Conservation (phyloP, 208 protist genomes). For the Trypanosomatidae sp. region DNA sequence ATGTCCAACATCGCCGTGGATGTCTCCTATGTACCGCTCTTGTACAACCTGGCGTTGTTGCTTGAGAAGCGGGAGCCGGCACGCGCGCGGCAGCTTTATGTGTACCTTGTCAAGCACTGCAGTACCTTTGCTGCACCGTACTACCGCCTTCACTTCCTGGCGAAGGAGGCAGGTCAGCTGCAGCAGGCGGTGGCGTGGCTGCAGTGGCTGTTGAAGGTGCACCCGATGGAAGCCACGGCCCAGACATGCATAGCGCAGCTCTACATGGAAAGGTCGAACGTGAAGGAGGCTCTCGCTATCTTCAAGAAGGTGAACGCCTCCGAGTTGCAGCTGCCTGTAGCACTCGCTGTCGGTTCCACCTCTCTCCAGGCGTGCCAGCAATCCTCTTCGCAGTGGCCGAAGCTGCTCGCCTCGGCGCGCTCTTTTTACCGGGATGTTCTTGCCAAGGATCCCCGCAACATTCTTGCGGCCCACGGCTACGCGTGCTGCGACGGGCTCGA, state of each 20-base stretch:
- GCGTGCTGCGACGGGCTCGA: conserved; percentile 82
- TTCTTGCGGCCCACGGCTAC: conserved; percentile 80
- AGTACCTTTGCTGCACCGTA: conserved; percentile 68
- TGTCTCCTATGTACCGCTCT: conserved; percentile 61
- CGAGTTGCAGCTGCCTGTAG: conserved; percentile 41
- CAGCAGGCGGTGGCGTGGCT: conserved; percentile 83
- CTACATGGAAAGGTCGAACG: conserved; percentile 56
- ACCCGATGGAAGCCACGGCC: conserved; percentile 55
- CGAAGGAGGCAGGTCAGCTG: conserved; percentile 47
- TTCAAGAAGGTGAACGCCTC: conserved; percentile 37
- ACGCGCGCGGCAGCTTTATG: conserved; percentile 64
- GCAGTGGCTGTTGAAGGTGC: conserved; percentile 66
- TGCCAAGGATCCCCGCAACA: conserved; percentile 59
- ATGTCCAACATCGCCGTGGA: conserved; percentile 19
- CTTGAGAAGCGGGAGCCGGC: conserved; percentile 45
- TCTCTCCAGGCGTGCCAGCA: conserved; percentile 74
- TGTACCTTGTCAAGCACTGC: conserved; percentile 81
- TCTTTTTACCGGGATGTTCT: conserved; percentile 62
- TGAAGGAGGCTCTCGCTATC: conserved; percentile 41
- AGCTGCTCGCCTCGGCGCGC: conserved; percentile 39
- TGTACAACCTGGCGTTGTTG: conserved; percentile 84
- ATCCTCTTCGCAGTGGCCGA: conserved; percentile 41
- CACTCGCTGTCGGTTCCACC: conserved; percentile 57
- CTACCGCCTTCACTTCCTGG: conserved; percentile 68
- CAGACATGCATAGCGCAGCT: conserved; percentile 50